These are phyloP conservation scores for Chimonanthus salicifolius DNA, from an alignment of 164 flowering plant species.

Conservation along the genomic window DNA sequence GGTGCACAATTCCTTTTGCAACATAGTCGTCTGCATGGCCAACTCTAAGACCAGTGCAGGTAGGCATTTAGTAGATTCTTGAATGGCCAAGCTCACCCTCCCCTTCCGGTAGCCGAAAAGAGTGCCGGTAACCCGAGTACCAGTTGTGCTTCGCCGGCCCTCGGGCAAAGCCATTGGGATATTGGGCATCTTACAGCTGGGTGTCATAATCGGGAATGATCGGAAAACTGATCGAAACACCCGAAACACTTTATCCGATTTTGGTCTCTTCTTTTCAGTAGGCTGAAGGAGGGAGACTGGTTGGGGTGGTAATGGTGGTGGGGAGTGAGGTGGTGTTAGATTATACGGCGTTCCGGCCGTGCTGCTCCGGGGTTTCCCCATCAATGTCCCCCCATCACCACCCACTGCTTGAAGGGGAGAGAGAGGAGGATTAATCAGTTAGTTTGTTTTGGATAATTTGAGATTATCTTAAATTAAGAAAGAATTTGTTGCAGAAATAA, in stretches of 20 bases:
- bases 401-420: background rate
- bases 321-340: background rate
- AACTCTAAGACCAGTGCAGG: slow-evolving; percentile 60
- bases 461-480: too few species aligned
- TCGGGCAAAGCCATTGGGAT: slow-evolving; percentile 17
- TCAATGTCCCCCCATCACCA: background rate
- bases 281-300: slow-evolving; percentile 40
- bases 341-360: background rate
- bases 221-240: slow-evolving; percentile 49
- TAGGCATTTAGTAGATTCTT: slow-evolving; percentile 47
- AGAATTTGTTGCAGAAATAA: too few species aligned
- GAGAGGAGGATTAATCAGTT: background rate
- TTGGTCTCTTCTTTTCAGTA: slow-evolving; percentile 19
- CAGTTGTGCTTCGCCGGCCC: slow-evolving; percentile 5
- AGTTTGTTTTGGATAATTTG: background rate
- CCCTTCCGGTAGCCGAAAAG: slow-evolving; percentile 70
- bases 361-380: background rate
- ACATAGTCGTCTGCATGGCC: slow-evolving; percentile 48
- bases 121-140: slow-evolving; percentile 57
- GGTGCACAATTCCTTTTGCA: slow-evolving; percentile 53
- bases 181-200: slow-evolving; percentile 42
- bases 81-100: slow-evolving; percentile 51
- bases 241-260: slow-evolving; percentile 29
- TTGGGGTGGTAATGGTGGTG: slow-evolving; percentile 5
- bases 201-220: slow-evolving; percentile 55